Base-by-base conservation (phyloP, 2,329 filamentous ascomycete genomes). In the Rutstroemia sp. region DNA sequence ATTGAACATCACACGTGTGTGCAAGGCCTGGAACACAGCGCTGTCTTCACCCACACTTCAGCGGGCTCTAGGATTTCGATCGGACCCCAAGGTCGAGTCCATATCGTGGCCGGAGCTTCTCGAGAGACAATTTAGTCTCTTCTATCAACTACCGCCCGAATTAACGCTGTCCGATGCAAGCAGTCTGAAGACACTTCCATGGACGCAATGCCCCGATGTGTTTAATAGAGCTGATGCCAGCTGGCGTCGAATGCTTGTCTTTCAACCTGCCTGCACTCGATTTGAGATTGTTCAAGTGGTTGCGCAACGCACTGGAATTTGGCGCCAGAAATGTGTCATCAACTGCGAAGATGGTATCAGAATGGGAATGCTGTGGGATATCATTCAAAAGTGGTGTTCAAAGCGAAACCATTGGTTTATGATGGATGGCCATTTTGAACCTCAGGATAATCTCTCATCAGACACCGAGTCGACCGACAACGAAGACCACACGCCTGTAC, bases 361-460 rank as follows among this genome's bases (percentile, higher is more conserved):
- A 17, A 55, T 55, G 53, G 53, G 53, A 17, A 55, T 55, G 53
- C 25, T 55, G 5, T 55, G 53, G 53, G 53, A 55, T 34, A 55
- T 55, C 16, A 36, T 48, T 16, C 53, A 55, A 36, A 34, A 55
- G 42, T 55, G 53, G 53, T 55, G 53, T 23, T 50, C 49, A 25
- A 36, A 48, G 19, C 39, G 36, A 34, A 55, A 50, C 19, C 46
- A 55, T 25, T 55, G 53, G 53, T 38, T 55, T 23, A 48, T 34
- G 50, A 51, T 55, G 38, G 30, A 34, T 12, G 42, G 12, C 3
- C 21, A 21, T 6, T 21, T 21, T 46, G 12, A 14, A 21, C 21
- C 7, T 21, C n/a, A 25, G n/a, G 21, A 46, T 46, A 17, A 46
- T 46, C 17, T 46, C 17, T 25, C 42, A 17, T 23, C 21, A 6